These are phyloP conservation scores for Oryza glumipatula DNA, from an alignment of 176 grass and related monocot species.

Conservation along the genomic window DNA sequence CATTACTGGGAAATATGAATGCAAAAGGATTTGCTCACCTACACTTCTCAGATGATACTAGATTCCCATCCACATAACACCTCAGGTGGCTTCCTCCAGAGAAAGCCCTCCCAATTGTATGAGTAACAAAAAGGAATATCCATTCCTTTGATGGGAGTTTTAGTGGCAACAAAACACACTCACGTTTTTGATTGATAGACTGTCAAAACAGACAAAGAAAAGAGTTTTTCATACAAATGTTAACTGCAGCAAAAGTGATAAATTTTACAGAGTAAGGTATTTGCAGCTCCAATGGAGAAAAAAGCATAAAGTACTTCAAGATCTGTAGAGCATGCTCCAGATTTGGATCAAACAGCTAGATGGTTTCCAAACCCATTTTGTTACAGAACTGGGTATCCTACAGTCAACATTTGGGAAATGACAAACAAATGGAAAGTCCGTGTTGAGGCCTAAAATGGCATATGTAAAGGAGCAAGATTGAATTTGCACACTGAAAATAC, in stretches of 20 bases:
- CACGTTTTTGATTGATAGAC: conserved; percentile 89
- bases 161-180: conserved; percentile 79
- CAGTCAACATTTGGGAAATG: background rate
- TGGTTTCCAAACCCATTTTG: background rate
- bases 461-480: background rate
- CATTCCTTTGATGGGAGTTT: conserved; percentile 78
- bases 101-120: conserved; percentile 94
- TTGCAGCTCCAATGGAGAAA: conserved; percentile 5
- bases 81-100: conserved; percentile 90
- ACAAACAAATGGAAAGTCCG: background rate
- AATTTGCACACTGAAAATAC: background rate
- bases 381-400: background rate
- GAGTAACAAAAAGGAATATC: conserved; percentile 94
- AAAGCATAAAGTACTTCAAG: conserved; percentile 14
- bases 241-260: conserved; percentile 18
- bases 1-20: conserved; percentile 14
- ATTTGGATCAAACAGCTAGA: conserved; percentile 11
- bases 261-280: conserved; percentile 22
- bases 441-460: background rate
- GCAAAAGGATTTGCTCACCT: conserved; percentile 49
- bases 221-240: conserved; percentile 34
- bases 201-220: conserved; percentile 44
- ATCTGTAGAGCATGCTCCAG: conserved; percentile 1
- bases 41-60: conserved; percentile 92
- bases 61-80: conserved; percentile 83